Evolutionary conservation across 192 early-diverging fungal species (phyloP).

Genomic region (Geranomyces variabilis): DNA sequence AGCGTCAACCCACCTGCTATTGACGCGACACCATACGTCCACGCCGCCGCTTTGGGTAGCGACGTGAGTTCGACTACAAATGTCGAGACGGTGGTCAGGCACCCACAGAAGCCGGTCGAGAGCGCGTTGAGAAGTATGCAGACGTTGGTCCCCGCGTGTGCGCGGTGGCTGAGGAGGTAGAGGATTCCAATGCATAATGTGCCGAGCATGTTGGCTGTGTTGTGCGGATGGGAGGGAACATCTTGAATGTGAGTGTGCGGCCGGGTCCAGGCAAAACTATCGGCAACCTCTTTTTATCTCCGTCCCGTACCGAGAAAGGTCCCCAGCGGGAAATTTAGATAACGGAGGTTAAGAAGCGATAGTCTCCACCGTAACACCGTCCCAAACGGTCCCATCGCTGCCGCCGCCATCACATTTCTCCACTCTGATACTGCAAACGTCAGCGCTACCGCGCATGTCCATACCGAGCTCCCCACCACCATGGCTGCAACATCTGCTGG

Average conservation of each 20-base stretch:
- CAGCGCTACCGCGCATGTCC: background rate
- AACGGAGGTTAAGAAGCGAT: constrained; percentile 26
- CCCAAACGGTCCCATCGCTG: constrained; percentile 19
- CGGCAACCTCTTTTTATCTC: too few species aligned
- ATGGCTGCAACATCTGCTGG: background rate
- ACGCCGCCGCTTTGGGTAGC: constrained; percentile 23
- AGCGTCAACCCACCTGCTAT: constrained; percentile 2
- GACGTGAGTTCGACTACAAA: constrained; percentile 52
- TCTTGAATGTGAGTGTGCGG: background rate
- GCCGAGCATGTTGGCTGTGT: constrained; percentile 42
- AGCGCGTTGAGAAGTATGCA: constrained; percentile 41
- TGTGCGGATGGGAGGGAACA: background rate
- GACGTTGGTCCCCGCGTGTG: background rate
- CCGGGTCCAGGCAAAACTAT: too few species aligned
- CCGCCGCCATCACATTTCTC: constrained; percentile 19
- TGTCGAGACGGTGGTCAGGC: constrained; percentile 71
- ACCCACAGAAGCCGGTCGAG: constrained; percentile 67
- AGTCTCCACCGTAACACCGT: constrained; percentile 36
- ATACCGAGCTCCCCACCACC: background rate
- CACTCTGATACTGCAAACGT: background rate
- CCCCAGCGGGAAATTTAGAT: constrained; percentile 36
- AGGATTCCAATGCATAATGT: constrained; percentile 31
- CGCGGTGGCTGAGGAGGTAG: constrained; percentile 15
- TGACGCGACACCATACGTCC: constrained; percentile 17
- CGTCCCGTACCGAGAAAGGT: constrained; percentile 34